These are phyloP conservation scores for Naganishia onofrii DNA, from an alignment of 768 basidiomycete species.

Conservation along the genomic window DNA sequence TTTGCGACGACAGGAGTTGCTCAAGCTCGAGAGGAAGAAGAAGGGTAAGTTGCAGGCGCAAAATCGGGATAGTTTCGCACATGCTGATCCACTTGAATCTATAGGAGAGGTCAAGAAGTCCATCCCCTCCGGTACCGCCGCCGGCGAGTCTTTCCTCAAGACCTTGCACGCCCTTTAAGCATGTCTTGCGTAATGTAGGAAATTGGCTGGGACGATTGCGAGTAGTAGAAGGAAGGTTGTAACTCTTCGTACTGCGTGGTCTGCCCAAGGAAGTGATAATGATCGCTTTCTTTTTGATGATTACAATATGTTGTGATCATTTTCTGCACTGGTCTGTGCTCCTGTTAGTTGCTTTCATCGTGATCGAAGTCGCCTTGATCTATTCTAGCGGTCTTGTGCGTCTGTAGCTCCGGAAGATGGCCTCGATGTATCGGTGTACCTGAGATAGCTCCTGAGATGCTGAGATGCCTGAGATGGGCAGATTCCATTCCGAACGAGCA, in stretches of 20 bases:
- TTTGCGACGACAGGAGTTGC: constrained; percentile 77
- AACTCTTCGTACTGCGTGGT: background rate
- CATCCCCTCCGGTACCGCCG: constrained; percentile 60
- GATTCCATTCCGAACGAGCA: no score
- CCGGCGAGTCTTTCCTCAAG: constrained; percentile 78
- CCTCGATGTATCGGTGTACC: no score
- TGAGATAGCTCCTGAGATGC: no score
- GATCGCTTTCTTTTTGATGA: constrained; percentile 1
- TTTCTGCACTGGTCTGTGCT: background rate
- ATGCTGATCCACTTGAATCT: constrained; percentile 19
- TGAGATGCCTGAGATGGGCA: no score
- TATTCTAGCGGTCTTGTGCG: no score
- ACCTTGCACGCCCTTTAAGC: constrained; percentile 79
- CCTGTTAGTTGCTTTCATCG: background rate
- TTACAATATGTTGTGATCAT: background rate
- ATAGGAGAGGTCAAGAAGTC: constrained; percentile 59
- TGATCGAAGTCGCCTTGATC: background rate
- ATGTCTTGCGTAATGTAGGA: constrained; percentile 22
- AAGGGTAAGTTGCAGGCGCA: constrained; percentile 35
- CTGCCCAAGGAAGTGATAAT: constrained; percentile 20
- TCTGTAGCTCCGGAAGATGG: no score
- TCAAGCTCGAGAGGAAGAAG: constrained; percentile 47
- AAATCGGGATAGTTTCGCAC: background rate
- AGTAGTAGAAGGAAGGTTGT: constrained; percentile 16
- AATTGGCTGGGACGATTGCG: constrained; percentile 6